Conservation (phyloP, 805 yeast genomes). For the Yamadazyma paraphyllophila region DNA sequence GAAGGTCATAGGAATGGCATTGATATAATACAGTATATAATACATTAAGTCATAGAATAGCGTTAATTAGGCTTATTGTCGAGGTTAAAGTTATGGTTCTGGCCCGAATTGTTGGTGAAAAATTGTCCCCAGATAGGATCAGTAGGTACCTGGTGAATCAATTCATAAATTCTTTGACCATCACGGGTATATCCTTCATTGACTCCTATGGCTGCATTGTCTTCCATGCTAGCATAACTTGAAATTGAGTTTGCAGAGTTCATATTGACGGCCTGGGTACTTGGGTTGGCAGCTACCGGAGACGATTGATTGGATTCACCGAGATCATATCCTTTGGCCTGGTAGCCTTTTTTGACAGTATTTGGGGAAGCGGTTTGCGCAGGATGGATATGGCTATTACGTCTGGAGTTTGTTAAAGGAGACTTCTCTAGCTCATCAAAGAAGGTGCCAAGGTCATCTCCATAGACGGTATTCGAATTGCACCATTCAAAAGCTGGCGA, state of each 20-base stretch:
- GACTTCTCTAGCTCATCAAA: constrained; percentile 15
- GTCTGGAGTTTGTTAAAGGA: constrained; percentile 15
- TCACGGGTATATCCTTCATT: constrained; percentile 29
- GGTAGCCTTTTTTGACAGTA: not conserved
- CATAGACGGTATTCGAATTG: constrained; percentile 7
- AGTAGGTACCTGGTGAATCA: constrained; percentile 61
- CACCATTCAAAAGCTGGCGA: constrained; percentile 16
- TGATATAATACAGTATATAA: not conserved
- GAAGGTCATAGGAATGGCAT: no score
- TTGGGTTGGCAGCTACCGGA: constrained; percentile 13
- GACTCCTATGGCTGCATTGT: not conserved
- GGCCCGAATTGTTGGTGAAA: constrained; percentile 29
- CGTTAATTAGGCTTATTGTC: not conserved
- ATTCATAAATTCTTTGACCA: constrained; percentile 55
- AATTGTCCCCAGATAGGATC: constrained; percentile 72
- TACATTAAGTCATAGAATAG: not conserved
- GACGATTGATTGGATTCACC: constrained; percentile 15
- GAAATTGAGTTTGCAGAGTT: not conserved
- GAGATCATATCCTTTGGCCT: constrained; percentile 9
- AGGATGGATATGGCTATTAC: constrained; percentile 8
- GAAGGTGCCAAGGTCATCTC: constrained; percentile 12
- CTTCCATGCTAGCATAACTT: constrained; percentile 1
- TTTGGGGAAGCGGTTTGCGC: not conserved
- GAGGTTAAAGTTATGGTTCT: constrained; percentile 2
- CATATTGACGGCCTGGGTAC: not conserved